These are phyloP conservation scores for Pilobolus umbonatus DNA, from an alignment of 192 early-diverging fungal genomes.

Conservation along the genomic window DNA sequence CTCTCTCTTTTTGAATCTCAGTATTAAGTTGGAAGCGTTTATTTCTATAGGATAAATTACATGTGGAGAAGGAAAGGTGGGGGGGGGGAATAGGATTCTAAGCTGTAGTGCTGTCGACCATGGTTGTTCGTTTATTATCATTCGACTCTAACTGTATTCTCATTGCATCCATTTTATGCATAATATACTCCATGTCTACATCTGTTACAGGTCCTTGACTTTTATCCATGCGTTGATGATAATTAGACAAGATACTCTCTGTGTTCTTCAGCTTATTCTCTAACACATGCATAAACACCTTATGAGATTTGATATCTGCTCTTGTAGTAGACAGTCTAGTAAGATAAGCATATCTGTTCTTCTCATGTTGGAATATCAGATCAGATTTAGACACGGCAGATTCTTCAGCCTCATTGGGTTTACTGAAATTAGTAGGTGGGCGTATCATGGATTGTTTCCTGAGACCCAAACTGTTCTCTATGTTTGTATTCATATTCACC, in stretches of 20 bases:
- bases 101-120: background rate
- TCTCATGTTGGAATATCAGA: conserved; percentile 5
- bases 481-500: background rate
- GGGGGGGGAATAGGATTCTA: background rate
- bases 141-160: conserved; percentile 10
- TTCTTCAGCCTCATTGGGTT: background rate
- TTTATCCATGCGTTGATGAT: conserved; percentile 1
- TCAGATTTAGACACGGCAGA: background rate
- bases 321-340: background rate
- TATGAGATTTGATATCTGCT: conserved; percentile 1
- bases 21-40: too few species aligned
- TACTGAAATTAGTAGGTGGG: conserved; percentile 10
- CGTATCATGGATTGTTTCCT: conserved; percentile 7
- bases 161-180: conserved; percentile 21
- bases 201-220: background rate
- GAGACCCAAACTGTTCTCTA: conserved; percentile 6
- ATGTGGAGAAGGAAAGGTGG: background rate
- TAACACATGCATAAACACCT: background rate
- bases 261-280: conserved; percentile 3
- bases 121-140: conserved; percentile 2
- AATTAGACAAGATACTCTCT: background rate
- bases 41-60: background rate
- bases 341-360: conserved; percentile 4
- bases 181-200: conserved; percentile 13
- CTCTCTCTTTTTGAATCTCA: too few species aligned